Evolutionary conservation across 352 stramenopile genomes (phyloP), one percentile per base, ranked within the genome.

Genomic region (Phytopythium ostracodes): DNA sequence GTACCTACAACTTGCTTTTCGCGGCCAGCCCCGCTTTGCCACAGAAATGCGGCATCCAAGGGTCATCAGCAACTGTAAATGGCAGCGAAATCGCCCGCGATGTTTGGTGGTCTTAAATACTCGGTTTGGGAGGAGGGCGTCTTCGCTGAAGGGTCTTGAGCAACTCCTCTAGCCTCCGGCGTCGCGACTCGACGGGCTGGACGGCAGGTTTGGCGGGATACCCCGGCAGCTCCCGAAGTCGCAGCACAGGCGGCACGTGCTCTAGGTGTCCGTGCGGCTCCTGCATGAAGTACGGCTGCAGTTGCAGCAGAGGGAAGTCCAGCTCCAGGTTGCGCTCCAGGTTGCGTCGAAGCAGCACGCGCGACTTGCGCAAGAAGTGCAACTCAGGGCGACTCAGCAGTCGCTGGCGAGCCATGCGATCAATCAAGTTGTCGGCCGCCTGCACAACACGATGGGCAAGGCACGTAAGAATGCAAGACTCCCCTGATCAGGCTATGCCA

Each of bases 341-440:
- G 50, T 88, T 92, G 38, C 84, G 79, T 36, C 74, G 70, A 20
- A 92, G 72, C 64, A 91, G 70, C 59, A 90, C 66, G 33, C 76
- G 77, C 20, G 79, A 85, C 44, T 72, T 65, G 27, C 72, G 69
- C 46, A 92, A 25, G 18, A 84, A 71, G 17, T 72, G 56, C 14
- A 77, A 60, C 47, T 92, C 84, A 11, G 55, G 70, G 22, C 65
- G 73, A 18, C 66, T 88, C 38, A 92, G 66, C 11, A 89, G 25
- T 12, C 72, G 71, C 17, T 79, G 75, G 4, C 78, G 71, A 14
- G 77, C 73, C 68, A 91, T 89, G 9, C 77, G 76, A 60, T 89
- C 76, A 42, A 92, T 72, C 24, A 87, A 44, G 42, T 65, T 56
- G 49, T 92, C 84, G 2, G 84, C 72, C 43, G 77, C 82, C 81